Evolutionary conservation across 140 eudicot species (phyloP).

Genomic region (Artemisia princeps): DNA sequence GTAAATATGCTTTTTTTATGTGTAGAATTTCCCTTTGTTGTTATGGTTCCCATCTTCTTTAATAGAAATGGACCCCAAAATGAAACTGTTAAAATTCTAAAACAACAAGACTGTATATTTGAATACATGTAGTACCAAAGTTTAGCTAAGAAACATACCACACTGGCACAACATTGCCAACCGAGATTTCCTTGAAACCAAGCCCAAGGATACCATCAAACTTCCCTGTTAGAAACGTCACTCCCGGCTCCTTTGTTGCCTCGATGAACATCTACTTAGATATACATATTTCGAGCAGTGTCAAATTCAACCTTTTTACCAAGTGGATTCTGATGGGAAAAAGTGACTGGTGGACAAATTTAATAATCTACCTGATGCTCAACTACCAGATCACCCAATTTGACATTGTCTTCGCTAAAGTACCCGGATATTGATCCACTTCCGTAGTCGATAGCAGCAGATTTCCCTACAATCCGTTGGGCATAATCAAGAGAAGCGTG

Average conservation of each 20-base stretch:
- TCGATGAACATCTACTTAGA: constrained; percentile 48
- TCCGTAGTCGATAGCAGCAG: constrained; percentile 31
- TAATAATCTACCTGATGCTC: constrained; percentile 33
- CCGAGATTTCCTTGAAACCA: constrained; percentile 64
- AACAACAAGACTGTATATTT: background rate
- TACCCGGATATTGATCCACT: constrained; percentile 37
- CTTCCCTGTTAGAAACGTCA: constrained; percentile 53
- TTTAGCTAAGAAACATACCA: constrained; percentile 36
- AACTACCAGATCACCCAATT: constrained; percentile 42
- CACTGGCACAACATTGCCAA: constrained; percentile 52
- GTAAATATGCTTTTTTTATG: too few relatives aligned
- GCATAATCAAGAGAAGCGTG: too few relatives aligned
- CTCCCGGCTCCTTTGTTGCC: constrained; percentile 53
- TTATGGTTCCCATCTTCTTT: background rate
- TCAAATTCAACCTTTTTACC: constrained; percentile 5
- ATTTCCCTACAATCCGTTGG: constrained; percentile 29
- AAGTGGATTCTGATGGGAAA: background rate
- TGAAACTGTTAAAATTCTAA: background rate
- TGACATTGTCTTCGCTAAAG: constrained; percentile 41
- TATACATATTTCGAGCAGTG: background rate
- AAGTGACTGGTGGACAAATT: background rate
- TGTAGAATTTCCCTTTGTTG: too few relatives aligned
- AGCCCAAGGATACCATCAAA: constrained; percentile 78
- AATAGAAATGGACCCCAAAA: background rate
- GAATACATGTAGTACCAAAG: background rate